Evolutionary conservation across 306 rosid genomes (phyloP).

Genomic region (Canavalia ensiformis): DNA sequence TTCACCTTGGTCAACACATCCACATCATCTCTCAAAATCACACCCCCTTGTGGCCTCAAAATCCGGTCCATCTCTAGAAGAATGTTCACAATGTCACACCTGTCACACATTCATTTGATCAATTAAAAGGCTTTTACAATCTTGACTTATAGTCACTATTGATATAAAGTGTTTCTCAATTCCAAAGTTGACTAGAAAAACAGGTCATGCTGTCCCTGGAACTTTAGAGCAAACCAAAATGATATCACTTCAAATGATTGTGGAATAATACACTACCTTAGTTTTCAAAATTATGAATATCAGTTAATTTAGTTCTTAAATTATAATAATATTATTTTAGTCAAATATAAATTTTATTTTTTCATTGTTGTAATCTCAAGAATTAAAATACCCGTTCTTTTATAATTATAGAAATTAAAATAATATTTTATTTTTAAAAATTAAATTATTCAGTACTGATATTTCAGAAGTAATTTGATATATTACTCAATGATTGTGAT

Average conservation of each 20-base stretch:
- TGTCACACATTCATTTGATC: slow-evolving; percentile 48
- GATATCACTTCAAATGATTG: slow-evolving; percentile 16
- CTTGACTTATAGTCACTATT: slow-evolving; percentile 24
- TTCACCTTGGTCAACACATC: slow-evolving; percentile 71
- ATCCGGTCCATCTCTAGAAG: slow-evolving; percentile 91
- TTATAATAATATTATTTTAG: too few species aligned
- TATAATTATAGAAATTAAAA: too few species aligned
- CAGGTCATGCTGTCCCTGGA: not conserved
- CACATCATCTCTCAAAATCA: slow-evolving; percentile 83
- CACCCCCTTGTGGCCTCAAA: slow-evolving; percentile 79
- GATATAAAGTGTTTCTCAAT: not conserved
- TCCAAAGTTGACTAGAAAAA: not conserved
- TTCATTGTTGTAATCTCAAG: too few species aligned
- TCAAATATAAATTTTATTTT: too few species aligned
- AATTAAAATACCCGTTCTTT: too few species aligned
- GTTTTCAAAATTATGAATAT: too few species aligned
- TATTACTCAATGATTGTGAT: not conserved
- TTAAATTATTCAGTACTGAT: too few species aligned
- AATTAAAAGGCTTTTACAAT: not conserved
- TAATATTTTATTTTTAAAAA: too few species aligned
- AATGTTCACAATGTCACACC: slow-evolving; percentile 79
- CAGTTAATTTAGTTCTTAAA: too few species aligned
- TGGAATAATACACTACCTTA: not conserved
- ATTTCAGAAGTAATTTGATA: too few species aligned
- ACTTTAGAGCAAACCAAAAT: slow-evolving; percentile 30